A percentile compares a stretch with the other conserved stretches of the same genome.
These are phyloP conservation scores for Candida railenensis DNA, from an alignment of 805 yeast genomes.

Conservation along the genomic window DNA sequence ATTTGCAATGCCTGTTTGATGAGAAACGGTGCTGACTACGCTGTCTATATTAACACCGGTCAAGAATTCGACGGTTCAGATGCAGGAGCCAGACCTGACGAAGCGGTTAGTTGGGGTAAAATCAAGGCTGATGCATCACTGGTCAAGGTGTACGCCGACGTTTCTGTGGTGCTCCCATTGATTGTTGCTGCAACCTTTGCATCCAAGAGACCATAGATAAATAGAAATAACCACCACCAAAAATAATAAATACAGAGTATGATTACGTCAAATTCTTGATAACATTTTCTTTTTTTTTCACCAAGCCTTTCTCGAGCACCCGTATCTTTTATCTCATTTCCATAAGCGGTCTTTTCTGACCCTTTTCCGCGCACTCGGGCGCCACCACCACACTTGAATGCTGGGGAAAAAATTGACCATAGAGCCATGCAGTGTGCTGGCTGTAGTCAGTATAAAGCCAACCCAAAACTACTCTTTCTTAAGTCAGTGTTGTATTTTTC, in stretches of 20 bases:
- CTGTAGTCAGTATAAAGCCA: background rate
- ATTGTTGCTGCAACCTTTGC: conserved; percentile 99
- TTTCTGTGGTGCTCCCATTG: conserved; percentile 89
- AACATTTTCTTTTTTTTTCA: too few relatives aligned
- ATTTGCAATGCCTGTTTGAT: conserved; percentile 96
- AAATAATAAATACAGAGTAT: too few relatives aligned
- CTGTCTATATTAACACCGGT: conserved; percentile 95
- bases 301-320: too few relatives aligned
- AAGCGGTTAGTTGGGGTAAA: conserved; percentile 99
- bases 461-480: too few relatives aligned
- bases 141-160: conserved; percentile 94
- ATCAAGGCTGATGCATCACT: conserved; percentile 91
- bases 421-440: background rate
- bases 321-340: too few relatives aligned
- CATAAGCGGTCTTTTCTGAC: too few relatives aligned
- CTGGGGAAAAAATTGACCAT: background rate
- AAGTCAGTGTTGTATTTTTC: too few relatives aligned
- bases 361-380: background rate
- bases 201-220: conserved; percentile 19
- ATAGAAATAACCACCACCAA: background rate
- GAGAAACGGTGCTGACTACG: conserved; percentile 99
- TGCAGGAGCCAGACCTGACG: conserved; percentile 99
- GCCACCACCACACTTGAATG: background rate
- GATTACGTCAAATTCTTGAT: too few relatives aligned
- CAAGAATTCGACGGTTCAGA: conserved; percentile 99